Evolutionary conservation across 2,329 filamentous ascomycete genomes (phyloP), one percentile per base, ranked within the genome.

Genomic region (Clarireedia homoeocarpa): DNA sequence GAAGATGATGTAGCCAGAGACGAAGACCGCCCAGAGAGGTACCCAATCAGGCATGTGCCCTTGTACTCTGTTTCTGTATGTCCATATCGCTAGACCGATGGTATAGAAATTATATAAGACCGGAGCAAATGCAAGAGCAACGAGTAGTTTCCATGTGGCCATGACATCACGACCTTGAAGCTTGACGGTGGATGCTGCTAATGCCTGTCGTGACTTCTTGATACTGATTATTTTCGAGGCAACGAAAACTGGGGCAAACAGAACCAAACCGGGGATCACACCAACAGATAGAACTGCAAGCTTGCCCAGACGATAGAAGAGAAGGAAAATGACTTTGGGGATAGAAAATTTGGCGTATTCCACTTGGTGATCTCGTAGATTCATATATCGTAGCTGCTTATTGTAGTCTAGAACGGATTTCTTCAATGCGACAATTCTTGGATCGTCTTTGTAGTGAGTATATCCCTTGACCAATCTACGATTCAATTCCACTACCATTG

Each of bases 391-490:
- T 38, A 59, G 40, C 67, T 84, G 89, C 58, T 87, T 88, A 69
- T 96, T 57, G 86, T 85, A 56, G 87, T 55, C 44, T 14, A 52
- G 36, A 14, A 59, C 58, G 5, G 56, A 58, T 26, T 59, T 55
- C 40, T 59, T 59, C 39, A 59, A 44, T 9, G 56, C 39, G 10
- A 59, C 46, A 36, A 59, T 57, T 14, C 58, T 53, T 26, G 58
- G 56, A 36, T 59, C 58, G 30, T 58, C 56, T 38, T 59, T 59
- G 24, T 58, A 59, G 48, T 59, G 58, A 23, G 58, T 88, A 69
- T 96, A 97, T 26, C 91, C 92, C 71, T 92, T 86, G 53, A 94
- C 87, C 6, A 97, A 79, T 38, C 92, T 85, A 52, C 94, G 82
- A 72, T 97, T 97, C 51, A 97, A 82, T 73, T 97, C 94, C 30